These are phyloP conservation scores for Leishmania arabica DNA, from an alignment of 208 protist genomes.

Conservation along the genomic window DNA sequence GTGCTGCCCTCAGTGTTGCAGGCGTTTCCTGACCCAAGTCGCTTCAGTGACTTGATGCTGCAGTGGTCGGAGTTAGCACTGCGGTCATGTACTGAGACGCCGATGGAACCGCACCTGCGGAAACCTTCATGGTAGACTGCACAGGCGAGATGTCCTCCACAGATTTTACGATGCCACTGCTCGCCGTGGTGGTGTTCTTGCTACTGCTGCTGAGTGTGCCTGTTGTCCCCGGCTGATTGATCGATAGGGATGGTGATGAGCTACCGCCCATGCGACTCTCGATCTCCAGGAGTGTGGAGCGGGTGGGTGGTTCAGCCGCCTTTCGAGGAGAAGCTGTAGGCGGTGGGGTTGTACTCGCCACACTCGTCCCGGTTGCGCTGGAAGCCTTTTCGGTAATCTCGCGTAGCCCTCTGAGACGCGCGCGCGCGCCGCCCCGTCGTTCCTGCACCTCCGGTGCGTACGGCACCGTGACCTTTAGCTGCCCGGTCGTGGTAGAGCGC, in stretches of 20 bases:
- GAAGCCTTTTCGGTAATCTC: neutral
- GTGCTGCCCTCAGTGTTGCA: neutral
- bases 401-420: conserved; percentile 11
- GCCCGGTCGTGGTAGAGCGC: conserved; percentile 74
- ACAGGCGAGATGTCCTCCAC: neutral
- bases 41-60: neutral
- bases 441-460: conserved; percentile 50
- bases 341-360: neutral
- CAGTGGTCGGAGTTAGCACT: neutral
- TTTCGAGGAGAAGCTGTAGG: conserved; percentile 1
- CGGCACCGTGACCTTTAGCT: conserved; percentile 86
- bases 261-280: conserved; percentile 13
- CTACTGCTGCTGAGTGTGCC: neutral
- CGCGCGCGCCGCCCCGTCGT: conserved; percentile 17
- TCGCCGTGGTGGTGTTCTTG: no score
- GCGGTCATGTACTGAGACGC: neutral
- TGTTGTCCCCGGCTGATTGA: neutral
- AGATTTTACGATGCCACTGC: conserved; percentile 1
- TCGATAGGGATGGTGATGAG: neutral
- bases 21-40: neutral
- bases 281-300: conserved; percentile 28
- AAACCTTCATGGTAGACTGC: neutral
- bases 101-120: neutral
- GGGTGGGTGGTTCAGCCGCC: neutral
- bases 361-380: neutral